A percentile compares a stretch with the other conserved stretches of the same genome.
These are phyloP conservation scores for Podaxis sp. DNA, from an alignment of 768 basidiomycete species.

Conservation along the genomic window DNA sequence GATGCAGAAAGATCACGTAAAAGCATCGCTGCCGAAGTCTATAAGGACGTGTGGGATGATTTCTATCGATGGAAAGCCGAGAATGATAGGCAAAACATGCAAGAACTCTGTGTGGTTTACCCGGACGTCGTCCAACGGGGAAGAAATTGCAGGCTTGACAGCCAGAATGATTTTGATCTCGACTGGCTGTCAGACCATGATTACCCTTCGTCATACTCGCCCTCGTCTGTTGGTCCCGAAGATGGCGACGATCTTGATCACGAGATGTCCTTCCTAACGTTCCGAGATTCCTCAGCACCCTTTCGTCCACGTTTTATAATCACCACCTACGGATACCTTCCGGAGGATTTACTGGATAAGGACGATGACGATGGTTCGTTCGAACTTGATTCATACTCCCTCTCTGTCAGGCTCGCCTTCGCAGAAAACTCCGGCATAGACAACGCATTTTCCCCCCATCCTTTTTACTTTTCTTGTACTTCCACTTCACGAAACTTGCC, in stretches of 20 bases:
- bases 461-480: constrained; percentile 43
- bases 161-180: neutral
- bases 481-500: constrained; percentile 31
- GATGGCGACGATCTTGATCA: neutral
- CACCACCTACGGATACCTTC: neutral
- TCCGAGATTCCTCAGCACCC: neutral
- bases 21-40: neutral
- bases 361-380: neutral
- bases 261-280: constrained; percentile 4
- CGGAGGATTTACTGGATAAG: constrained; percentile 2
- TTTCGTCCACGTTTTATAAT: neutral
- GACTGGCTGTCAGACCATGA: constrained; percentile 7
- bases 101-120: neutral
- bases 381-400: neutral
- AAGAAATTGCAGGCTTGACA: too few relatives aligned
- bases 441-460: constrained; percentile 12
- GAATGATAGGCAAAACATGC: neutral
- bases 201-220: constrained; percentile 6
- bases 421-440: neutral
- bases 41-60: constrained; percentile 5
- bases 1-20: neutral
- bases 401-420: neutral
- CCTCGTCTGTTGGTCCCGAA: neutral
- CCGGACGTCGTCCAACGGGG: neutral
- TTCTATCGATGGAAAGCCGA: constrained; percentile 7